Conservation (phyloP, 768 basidiomycete genomes). For the Zangia roseola region DNA sequence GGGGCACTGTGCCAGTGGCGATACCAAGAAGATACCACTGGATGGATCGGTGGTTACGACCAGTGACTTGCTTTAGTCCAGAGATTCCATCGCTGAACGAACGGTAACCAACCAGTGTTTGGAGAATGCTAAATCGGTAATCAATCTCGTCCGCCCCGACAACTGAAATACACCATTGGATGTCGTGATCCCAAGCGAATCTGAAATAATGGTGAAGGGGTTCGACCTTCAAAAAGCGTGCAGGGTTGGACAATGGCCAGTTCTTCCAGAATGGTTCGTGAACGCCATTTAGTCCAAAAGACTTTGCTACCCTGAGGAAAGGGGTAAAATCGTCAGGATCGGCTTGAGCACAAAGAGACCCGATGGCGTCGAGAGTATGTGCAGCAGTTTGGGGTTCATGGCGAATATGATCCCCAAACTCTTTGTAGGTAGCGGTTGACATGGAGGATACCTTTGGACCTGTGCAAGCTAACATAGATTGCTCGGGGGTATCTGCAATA, state of each 20-base stretch:
- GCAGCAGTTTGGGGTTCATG: not conserved
- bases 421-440: not conserved
- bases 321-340: constrained; percentile 24
- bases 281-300: not conserved
- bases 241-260: not conserved
- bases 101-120: no score
- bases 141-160: no score
- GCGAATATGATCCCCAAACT: not conserved
- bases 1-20: no score
- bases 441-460: no score
- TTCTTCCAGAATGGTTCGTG: not conserved
- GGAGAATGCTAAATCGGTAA: no score
- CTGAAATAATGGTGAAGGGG: not conserved
- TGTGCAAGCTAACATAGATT: no score
- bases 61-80: no score
- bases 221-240: not conserved
- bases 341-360: not conserved
- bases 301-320: constrained; percentile 14
- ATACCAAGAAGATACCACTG: no score
- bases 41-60: no score
- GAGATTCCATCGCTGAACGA: no score
- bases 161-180: no score
- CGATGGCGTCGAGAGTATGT: constrained; percentile 3
- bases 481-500: no score
- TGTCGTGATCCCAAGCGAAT: not conserved